Conservation (phyloP, 1,284 basidiomycete genomes). For the Rhodotorula sp. region DNA sequence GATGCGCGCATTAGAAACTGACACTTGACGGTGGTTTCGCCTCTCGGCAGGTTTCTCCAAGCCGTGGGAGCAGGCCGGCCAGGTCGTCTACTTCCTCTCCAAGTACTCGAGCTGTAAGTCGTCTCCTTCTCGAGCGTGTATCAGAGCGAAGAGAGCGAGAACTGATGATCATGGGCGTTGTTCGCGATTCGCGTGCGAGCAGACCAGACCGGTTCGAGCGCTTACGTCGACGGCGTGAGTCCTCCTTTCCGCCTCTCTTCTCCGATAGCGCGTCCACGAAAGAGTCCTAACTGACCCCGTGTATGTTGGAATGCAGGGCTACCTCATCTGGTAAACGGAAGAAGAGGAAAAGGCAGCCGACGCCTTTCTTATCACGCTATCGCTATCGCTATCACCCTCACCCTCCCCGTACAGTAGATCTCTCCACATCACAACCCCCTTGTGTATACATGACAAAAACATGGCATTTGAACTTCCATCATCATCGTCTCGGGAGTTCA, state of each 20-base stretch:
- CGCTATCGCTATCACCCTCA: too few species aligned
- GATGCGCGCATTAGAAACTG: background rate
- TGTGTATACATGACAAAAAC: background rate
- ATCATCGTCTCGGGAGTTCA: too few species aligned
- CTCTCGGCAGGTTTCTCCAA: slow-evolving; percentile 41
- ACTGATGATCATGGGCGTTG: too few species aligned
- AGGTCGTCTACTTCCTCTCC: slow-evolving; percentile 55
- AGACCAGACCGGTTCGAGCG: slow-evolving; percentile 54
- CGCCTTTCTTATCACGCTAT: too few species aligned
- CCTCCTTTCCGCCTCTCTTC: background rate
- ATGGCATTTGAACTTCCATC: too few species aligned
- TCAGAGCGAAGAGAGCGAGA: too few species aligned
- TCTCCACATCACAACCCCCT: background rate
- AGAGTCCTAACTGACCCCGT: background rate
- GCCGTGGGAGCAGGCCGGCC: slow-evolving; percentile 55
- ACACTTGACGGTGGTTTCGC: background rate
- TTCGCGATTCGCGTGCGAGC: too few species aligned
- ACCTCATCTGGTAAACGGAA: slow-evolving; percentile 23
- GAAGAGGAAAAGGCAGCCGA: too few species aligned
- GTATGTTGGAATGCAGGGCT: background rate
- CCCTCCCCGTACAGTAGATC: too few species aligned
- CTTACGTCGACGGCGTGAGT: slow-evolving; percentile 53
- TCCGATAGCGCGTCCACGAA: too few species aligned
- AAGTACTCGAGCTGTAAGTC: slow-evolving; percentile 43
- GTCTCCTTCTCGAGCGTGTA: too few species aligned